phyloP scores from a whole-genome alignment of 257 asterid species.

The Solanum pimpinellifolium region DNA sequence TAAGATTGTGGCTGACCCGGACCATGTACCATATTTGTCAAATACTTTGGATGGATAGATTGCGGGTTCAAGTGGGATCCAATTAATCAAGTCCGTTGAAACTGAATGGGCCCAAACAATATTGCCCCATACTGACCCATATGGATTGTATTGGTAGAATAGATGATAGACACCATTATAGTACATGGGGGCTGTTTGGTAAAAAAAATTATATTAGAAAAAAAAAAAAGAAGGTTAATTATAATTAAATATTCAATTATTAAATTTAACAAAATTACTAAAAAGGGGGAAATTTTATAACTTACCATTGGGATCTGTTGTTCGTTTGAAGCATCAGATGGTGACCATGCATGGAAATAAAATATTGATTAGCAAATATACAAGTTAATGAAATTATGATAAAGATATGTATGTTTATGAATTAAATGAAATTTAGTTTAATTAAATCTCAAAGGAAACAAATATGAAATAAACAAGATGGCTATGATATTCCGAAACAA shows the following conservation, averaged over 20 bases:
- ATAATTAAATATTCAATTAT: not conserved
- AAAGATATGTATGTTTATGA: not conserved
- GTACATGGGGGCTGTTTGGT: slow-evolving; percentile 26
- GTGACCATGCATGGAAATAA: not conserved
- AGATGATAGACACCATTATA: slow-evolving; percentile 41
- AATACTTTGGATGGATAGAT: slow-evolving; percentile 24
- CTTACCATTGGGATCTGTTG: slow-evolving; percentile 36
- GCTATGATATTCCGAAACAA: not conserved
- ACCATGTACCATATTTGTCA: slow-evolving; percentile 39
- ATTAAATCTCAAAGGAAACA: not conserved
- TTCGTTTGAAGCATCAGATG: not conserved
- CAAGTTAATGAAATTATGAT: not conserved
- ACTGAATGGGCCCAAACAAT: slow-evolving; percentile 45
- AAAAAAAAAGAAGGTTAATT: not conserved
- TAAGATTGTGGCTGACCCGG: slow-evolving; percentile 39
- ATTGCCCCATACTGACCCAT: slow-evolving; percentile 38
- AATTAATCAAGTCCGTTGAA: slow-evolving; percentile 33
- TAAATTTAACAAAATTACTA: not conserved
- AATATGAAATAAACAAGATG: not conserved
- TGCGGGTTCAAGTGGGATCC: slow-evolving; percentile 25
- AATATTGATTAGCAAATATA: not conserved
- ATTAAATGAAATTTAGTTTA: not conserved
- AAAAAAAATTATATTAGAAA: too few relatives aligned
- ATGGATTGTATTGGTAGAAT: slow-evolving; percentile 38
- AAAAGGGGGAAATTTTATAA: not conserved